A percentile compares a stretch with the other conserved stretches of the same genome.
These are phyloP conservation scores for Mortierella sp. DNA, from an alignment of 371 early-diverging fungal species.

Conservation along the genomic window DNA sequence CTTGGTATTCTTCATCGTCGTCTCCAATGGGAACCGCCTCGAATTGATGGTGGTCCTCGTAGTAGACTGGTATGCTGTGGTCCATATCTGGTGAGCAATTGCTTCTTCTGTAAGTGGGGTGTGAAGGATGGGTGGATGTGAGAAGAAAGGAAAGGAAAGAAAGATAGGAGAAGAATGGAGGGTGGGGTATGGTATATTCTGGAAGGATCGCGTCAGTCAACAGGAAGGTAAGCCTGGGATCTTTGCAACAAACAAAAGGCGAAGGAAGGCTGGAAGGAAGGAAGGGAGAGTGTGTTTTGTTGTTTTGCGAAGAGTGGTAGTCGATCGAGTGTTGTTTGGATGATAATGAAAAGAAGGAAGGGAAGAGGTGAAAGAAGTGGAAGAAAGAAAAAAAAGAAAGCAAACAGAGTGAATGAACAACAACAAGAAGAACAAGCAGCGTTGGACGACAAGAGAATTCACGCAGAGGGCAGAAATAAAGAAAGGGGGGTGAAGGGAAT, in stretches of 20 bases:
- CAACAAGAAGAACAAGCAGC: not conserved
- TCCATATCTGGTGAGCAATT: slow-evolving; percentile 11
- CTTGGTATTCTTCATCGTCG: slow-evolving; percentile 49
- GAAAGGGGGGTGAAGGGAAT: slow-evolving; percentile 3
- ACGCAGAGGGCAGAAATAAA: not conserved
- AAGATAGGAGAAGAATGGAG: not conserved
- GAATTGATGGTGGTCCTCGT: slow-evolving; percentile 30
- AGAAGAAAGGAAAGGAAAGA: not conserved
- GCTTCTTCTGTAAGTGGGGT: not conserved
- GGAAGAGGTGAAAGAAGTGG: not conserved
- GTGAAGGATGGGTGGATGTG: not conserved
- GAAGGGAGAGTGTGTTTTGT: not conserved
- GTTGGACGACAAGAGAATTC: not conserved
- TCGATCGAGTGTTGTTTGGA: slow-evolving; percentile 4
- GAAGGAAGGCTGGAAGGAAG: not conserved
- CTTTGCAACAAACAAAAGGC: not conserved
- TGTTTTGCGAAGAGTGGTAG: not conserved
- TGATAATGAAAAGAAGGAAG: not conserved
- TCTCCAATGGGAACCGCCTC: slow-evolving; percentile 37
- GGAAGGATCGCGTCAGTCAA: not conserved
- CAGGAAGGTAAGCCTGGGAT: not conserved
- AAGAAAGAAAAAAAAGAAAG: not conserved
- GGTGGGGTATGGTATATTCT: not conserved
- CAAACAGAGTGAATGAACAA: not conserved
- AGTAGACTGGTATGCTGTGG: slow-evolving; percentile 26